Percentiles rank a stretch among this genome's conserved stretches.
Evolutionary conservation across 148 eudicot species (phyloP).

Genomic region (Nepenthes gracilis): DNA sequence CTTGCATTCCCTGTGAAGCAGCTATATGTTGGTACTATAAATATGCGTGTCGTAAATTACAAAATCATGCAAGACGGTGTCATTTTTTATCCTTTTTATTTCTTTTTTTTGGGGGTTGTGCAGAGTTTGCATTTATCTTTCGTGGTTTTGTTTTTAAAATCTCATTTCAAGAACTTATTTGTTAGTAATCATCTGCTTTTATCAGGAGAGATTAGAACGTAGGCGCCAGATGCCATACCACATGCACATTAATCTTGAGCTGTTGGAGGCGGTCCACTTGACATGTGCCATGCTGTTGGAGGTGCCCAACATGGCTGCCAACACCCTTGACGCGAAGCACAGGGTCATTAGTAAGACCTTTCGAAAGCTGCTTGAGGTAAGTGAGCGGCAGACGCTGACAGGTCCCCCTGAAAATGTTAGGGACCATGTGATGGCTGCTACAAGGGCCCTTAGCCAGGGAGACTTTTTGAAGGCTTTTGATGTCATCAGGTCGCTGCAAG

Average conservation of each 20-base stretch:
- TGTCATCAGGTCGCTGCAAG: conserved; percentile 60
- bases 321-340: conserved; percentile 57
- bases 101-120: neutral
- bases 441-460: conserved; percentile 63
- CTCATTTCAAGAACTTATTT: neutral
- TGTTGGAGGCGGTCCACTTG: conserved; percentile 76
- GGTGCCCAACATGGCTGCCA: conserved; percentile 92
- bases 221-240: conserved; percentile 94
- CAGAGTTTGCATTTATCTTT: too few species aligned
- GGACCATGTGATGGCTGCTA: conserved; percentile 80
- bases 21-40: too few species aligned
- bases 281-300: conserved; percentile 88
- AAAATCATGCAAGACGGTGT: too few species aligned
- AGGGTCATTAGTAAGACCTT: conserved; percentile 69
- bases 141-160: neutral
- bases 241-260: conserved; percentile 90
- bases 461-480: conserved; percentile 60
- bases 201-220: conserved; percentile 75
- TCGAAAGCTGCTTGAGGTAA: conserved; percentile 53
- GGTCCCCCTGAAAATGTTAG: conserved; percentile 72
- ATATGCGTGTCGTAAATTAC: too few species aligned
- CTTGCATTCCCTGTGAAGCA: too few species aligned
- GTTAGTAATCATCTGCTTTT: neutral
- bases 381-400: conserved; percentile 65
- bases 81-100: too few species aligned